A percentile compares a stretch with the other conserved stretches of the same genome.
phyloP scores from a whole-genome alignment of 345 rosid genomes.

The Boechera retrofracta region DNA sequence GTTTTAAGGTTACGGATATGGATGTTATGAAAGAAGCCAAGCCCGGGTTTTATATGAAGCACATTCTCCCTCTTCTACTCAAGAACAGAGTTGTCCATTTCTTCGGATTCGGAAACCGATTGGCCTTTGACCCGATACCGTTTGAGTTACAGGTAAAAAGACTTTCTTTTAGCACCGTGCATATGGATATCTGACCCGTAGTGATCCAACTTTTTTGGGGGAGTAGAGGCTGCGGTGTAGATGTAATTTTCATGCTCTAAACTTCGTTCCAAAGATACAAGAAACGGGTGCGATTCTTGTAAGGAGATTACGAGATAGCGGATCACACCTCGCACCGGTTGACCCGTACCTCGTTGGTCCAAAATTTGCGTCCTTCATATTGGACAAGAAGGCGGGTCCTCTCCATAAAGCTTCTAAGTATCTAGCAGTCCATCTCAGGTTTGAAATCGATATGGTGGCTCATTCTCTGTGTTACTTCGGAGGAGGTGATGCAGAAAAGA shows the following conservation, averaged over 20 bases:
- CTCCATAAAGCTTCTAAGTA: conserved; percentile 66
- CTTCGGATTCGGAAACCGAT: conserved; percentile 90
- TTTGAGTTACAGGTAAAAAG: conserved; percentile 78
- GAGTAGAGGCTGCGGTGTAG: conserved; percentile 97
- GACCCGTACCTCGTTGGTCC: conserved; percentile 82
- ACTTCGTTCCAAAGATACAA: conserved; percentile 83
- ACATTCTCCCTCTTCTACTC: conserved; percentile 79
- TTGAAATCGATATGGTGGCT: conserved; percentile 98
- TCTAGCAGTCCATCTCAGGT: conserved; percentile 86
- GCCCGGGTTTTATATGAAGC: conserved; percentile 79
- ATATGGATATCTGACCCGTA: conserved; percentile 1
- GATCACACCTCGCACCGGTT: conserved; percentile 60
- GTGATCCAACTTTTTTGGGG: conserved; percentile 41
- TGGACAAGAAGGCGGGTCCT: conserved; percentile 48
- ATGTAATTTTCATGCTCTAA: conserved; percentile 91
- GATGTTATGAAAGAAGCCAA: conserved; percentile 83
- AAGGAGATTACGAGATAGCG: conserved; percentile 63
- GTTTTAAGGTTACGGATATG: conserved; percentile 69
- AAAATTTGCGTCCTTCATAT: conserved; percentile 54
- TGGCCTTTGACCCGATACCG: conserved; percentile 94
- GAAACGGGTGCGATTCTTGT: conserved; percentile 80
- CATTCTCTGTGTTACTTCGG: conserved; percentile 95
- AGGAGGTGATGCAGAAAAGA: conserved; percentile 79
- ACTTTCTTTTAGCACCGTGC: neutral
- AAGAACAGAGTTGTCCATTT: conserved; percentile 84